Evolutionary conservation across 305 asterid genomes (phyloP), one percentile per base, ranked within the genome.

Genomic region (Nicotiana rustica): DNA sequence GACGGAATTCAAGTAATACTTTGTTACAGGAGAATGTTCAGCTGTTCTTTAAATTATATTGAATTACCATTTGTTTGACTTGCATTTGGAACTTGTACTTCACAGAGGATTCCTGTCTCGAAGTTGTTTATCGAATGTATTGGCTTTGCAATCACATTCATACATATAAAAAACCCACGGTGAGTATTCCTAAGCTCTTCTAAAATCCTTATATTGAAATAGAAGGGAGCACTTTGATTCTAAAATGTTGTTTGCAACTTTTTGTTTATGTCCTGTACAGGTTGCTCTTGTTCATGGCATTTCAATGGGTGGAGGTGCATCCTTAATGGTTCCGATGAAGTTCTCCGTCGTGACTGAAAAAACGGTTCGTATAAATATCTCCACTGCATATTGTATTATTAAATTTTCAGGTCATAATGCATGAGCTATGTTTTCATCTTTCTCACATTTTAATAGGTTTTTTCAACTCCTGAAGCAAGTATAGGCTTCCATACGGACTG

Each of bases 111-210:
- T 85, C 93, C 9, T 85, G 86, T 83, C 93, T 94, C 31, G 96
- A 93, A 89, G 97, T 91, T 82, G 97, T 93, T 47, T 94, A 96
- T 67, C 87, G 97, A 84, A 93, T 94, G 97, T 94, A 96, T 83
- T 94, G 99, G 98, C 99, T 96, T 62, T 94, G 99, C 85, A 92
- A 94, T 89, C 99, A 94, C 89, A 88, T 96, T 87, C 99, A 94
- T 83, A 93, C 97, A 3, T 92, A 90, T 75, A 94, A 91, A 82
- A 94, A 96, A 89, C 82, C 92, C 17, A 88, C 84, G 96, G 98
- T 93, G 86, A 21, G 38, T 60, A 7, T 57, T 8, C 3, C 36
- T 0, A 13, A 0, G 55, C 62, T 77, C 68, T 80, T 36, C 6
- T 49, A 38, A 65, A 52, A 68, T 60, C 49, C 44, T 62, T 25